Evolutionary conservation across 257 asterid species (phyloP), one percentile per base, ranked within the genome.

Genomic region (Solanum clarkiae): DNA sequence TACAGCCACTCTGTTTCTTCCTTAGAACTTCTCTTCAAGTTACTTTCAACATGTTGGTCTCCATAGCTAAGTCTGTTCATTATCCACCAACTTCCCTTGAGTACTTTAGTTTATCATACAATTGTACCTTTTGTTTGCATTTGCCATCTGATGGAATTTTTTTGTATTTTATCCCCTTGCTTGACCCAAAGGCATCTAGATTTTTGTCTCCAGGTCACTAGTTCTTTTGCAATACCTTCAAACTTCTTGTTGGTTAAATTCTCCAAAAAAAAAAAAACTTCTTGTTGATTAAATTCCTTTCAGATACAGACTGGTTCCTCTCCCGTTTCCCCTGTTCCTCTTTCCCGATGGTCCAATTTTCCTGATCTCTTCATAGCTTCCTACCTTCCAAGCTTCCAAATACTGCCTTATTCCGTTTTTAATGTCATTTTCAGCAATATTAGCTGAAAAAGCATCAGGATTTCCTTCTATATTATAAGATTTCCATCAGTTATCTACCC

Each of bases 381-480:
- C 75, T 32, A 32, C 22, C 9, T 69, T 69, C 51, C 26, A 69
- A 36, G 79, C 26, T 40, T 17, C 53, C 79, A 69, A 69, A 69
- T 69, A 69, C 5, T 36, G 10, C 9, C 24, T 17, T 69, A n/a
- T 69, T 69, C 53, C 53, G 36, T 69, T 40, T 63, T 16, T 8
- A 69, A 18, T 69, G 49, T 36, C 79, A 40, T 69, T 69, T 69
- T 69, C 26, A 69, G 53, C 24, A 51, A 84, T 92, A 88, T 72
- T 95, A 93, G 32, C 66, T 66, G 44, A 32, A 26, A 69, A 36
- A 69, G 53, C 71, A 63, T 63, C 44, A 26, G 3, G 18, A 36
- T 69, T 36, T 69, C 51, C 79, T 69, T 32, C 75, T 42, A 44
- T 51, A 69, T 69, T 36, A 15, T 69, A 69, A 69, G 79, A 69